These are phyloP conservation scores for Suillus plorans DNA, from an alignment of 768 basidiomycete species.

Conservation along the genomic window DNA sequence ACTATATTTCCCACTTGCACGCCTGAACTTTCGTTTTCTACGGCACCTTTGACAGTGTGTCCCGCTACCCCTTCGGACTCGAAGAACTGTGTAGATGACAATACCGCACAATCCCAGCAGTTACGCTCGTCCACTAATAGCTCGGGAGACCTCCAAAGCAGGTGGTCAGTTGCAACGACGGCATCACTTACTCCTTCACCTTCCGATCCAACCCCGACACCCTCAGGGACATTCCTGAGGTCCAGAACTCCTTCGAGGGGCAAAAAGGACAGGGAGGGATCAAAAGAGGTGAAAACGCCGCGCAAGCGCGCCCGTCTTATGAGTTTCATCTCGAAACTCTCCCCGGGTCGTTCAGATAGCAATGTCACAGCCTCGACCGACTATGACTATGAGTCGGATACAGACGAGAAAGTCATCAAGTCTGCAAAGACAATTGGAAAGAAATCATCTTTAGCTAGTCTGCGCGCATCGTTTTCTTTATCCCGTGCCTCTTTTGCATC, in stretches of 20 bases:
- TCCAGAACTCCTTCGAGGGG: slow-evolving; percentile 15
- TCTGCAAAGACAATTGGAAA: slow-evolving; percentile 24
- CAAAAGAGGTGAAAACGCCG: slow-evolving; percentile 24
- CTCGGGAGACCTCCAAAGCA: slow-evolving; percentile 9
- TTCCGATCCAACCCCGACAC: slow-evolving; percentile 13
- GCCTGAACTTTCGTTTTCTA: background rate
- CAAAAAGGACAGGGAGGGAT: slow-evolving; percentile 14
- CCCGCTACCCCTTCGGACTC: slow-evolving; percentile 11
- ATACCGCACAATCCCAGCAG: slow-evolving; percentile 3
- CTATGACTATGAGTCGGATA: slow-evolving; percentile 27
- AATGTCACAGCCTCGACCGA: slow-evolving; percentile 14
- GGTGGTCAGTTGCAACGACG: slow-evolving; percentile 32
- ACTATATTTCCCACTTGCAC: background rate
- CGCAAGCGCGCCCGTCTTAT: slow-evolving; percentile 33
- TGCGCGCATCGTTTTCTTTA: slow-evolving; percentile 29
- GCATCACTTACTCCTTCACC: slow-evolving; percentile 25
- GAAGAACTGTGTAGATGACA: background rate
- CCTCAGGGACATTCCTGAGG: background rate
- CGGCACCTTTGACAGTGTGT: slow-evolving; percentile 8
- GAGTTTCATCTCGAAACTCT: slow-evolving; percentile 31
- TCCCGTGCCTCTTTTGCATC: slow-evolving; percentile 30
- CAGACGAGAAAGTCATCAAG: slow-evolving; percentile 16
- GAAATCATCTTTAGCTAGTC: slow-evolving; percentile 30
- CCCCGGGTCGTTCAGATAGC: slow-evolving; percentile 28
- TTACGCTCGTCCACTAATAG: slow-evolving; percentile 6